These are phyloP conservation scores for Danielozyma ontarioensis DNA, from an alignment of 805 yeast species.

Conservation along the genomic window DNA sequence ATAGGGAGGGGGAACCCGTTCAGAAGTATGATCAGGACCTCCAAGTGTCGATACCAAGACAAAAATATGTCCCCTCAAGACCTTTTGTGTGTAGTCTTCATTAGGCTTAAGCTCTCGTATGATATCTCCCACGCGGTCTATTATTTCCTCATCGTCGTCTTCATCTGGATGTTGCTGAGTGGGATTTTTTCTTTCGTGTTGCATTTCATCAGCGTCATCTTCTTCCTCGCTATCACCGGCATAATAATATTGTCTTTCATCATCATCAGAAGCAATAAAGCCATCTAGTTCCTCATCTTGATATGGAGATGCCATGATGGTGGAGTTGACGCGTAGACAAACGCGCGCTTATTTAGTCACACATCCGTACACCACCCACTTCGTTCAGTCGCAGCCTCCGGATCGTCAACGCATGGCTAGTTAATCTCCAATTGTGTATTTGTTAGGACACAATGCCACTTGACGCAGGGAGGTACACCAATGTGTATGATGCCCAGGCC, in stretches of 20 bases:
- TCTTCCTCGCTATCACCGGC: slow-evolving; percentile 2
- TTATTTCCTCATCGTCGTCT: slow-evolving; percentile 9
- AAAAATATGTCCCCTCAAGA: slow-evolving; percentile 68
- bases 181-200: neutral
- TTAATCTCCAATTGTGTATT: too few relatives aligned
- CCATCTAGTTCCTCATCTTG: slow-evolving; percentile 27
- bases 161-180: slow-evolving; percentile 7
- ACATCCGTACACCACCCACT: too few relatives aligned
- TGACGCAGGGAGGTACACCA: too few relatives aligned
- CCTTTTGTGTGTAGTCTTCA: slow-evolving; percentile 30
- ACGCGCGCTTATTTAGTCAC: too few relatives aligned
- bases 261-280: slow-evolving; percentile 30
- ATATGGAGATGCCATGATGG: slow-evolving; percentile 3
- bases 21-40: slow-evolving; percentile 68
- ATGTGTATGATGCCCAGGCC: too few relatives aligned
- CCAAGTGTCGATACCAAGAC: slow-evolving; percentile 86
- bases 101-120: slow-evolving; percentile 23
- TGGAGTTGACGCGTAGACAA: slow-evolving; percentile 2
- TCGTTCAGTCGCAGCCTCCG: too few relatives aligned
- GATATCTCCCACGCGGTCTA: slow-evolving; percentile 20
- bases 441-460: too few relatives aligned
- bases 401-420: too few relatives aligned
- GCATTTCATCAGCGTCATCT: slow-evolving; percentile 1
- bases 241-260: slow-evolving; percentile 2
- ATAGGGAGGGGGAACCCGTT: slow-evolving; percentile 48